Evolutionary conservation across 108 stramenopile genomes (phyloP), one percentile per base, ranked within the genome.

Genomic region (Fragilaria radians): DNA sequence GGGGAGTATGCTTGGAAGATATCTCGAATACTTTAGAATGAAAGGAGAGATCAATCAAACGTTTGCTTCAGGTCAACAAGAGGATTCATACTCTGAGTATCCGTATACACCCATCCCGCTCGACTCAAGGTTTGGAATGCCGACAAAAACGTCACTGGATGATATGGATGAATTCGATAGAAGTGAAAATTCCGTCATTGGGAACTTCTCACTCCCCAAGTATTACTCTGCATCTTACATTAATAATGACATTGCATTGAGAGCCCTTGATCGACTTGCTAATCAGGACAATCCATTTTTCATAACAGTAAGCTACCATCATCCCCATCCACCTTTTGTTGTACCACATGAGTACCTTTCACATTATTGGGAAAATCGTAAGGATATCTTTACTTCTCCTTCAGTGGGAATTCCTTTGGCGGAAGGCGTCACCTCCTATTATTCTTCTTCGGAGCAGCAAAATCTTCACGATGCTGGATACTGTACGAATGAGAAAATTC

Each of bases 261-360:
- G 28, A 21, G 68, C 68, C 14, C 49, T 69, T 27, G n/a, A 63
- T 5, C 68, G 68, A 56, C 49, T 69, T 4, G 51, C 54, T 21
- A 17, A 11, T 21, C 54, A 63, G 7, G 32, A 63, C 17, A 14
- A 52, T 9, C 68, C 68, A 18, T 69, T 47, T 21, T 54, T 56
- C 48, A 28, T 69, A 45, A 62, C 61, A 3, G 29, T 69, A 17
- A 33, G 30, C 53, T 59, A 61, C 48, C 36, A 69, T 14, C 52
- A 62, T 59, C 68, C 68, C 22, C 68, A 69, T 48, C 57, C 68
- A 0, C 68, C 68, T 5, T 42, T 56, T n/a, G 32, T 69, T 17
- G 33, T 54, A 19, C 22, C 61, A 25, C 5, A 19, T 0, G 18
- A 50, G 29, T 24, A 65, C 26, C 27, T 46, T 7, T 21, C 32